Base-by-base conservation (phyloP, 2,329 filamentous ascomycete species). In the Cercospora janseana region DNA sequence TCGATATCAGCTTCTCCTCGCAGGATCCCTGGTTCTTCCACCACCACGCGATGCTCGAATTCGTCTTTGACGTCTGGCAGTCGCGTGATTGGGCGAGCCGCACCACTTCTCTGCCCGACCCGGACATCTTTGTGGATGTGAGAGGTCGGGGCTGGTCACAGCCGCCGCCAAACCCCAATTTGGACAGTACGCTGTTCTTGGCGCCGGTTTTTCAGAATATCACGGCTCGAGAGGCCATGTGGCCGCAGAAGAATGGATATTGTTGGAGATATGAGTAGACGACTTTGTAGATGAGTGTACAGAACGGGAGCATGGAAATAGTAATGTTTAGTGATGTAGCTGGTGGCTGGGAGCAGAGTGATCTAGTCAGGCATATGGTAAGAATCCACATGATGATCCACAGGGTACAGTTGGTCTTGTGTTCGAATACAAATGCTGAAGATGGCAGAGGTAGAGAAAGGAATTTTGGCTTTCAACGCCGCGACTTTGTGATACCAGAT, bases 51-150 rank as follows among this genome's bases (percentile, higher is more conserved):
- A 70, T 70, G 66, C 69, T 77, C 23, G 75, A 77, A 51, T 65
- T 72, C 1, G 56, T 70, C 4, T 77, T 67, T 60, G 72, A 67
- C 66, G 71, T 71, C 9, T 78, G 75, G 75, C 74, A 78, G 60
- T 71, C 70, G 47, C 52, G 66, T 34, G 67, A 75, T 32, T 51
- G 12, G 20, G n/a, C 40, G 7, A 23, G 10, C 13, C 35, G 49
- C 6, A 56, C 53, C 1, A 50, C 46, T 8, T 23, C 41, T n/a
- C n/a, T 55, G 8, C 34, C 53, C 12, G 42, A 44, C 13, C 6
- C 49, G 12, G 23, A 46, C 4, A 45, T 46, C 8, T 55, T 55
- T 18, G 28, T 46, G n/a, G 15, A 29, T 3, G 32, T 37, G 4
- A 43, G 53, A 26, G 9, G 23, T 16, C 32, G 46, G 29, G 28